Evolutionary conservation across 208 protist genomes (phyloP).

Genomic region (Leishmania amazonensis): DNA sequence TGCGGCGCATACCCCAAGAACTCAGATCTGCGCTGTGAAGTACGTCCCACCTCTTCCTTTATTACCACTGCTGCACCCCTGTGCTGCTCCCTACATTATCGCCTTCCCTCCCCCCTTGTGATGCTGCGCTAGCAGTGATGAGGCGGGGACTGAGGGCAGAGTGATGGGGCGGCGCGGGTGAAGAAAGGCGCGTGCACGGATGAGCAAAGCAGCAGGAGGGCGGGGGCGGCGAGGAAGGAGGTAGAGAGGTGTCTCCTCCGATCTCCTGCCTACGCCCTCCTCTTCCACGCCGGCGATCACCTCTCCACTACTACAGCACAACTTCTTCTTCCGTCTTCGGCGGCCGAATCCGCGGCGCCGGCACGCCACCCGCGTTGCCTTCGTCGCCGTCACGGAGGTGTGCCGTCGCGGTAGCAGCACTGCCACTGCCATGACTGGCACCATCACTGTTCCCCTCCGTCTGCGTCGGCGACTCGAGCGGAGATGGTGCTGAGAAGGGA

Average conservation of each 20-base stretch:
- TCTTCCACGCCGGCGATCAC: background rate
- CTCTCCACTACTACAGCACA: slow-evolving; percentile 21
- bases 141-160: background rate
- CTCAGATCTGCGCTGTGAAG: background rate
- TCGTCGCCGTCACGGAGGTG: background rate
- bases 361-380: background rate
- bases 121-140: background rate
- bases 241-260: background rate
- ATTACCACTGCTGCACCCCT: background rate
- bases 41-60: background rate
- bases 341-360: slow-evolving; percentile 26
- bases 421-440: background rate
- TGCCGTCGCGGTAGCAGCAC: background rate
- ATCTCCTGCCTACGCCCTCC: background rate
- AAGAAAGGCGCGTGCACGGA: background rate
- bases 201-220: background rate
- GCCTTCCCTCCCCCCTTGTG: background rate
- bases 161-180: background rate
- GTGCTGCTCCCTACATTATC: background rate
- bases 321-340: slow-evolving; percentile 47
- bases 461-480: slow-evolving; percentile 1
- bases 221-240: background rate
- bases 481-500: background rate
- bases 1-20: background rate
- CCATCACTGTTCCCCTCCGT: background rate